Evolutionary conservation across 1,139 yeast species (phyloP).

Genomic region (Eremothecium gossypii): DNA sequence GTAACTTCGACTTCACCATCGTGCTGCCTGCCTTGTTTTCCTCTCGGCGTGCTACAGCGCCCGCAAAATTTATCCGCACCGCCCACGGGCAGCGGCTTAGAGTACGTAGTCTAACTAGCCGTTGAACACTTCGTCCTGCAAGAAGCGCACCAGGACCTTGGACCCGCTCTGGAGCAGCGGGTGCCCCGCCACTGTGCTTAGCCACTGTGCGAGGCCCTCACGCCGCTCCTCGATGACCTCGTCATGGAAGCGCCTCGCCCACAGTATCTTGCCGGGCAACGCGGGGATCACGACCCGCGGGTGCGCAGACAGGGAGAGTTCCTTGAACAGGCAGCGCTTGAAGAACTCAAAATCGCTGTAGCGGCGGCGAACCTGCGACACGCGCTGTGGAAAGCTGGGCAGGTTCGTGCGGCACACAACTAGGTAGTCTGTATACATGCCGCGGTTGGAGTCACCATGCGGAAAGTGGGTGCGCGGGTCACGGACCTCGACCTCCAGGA

Average conservation of each 20-base stretch:
- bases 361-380: conserved; percentile 68
- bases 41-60: not conserved
- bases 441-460: conserved; percentile 52
- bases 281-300: conserved; percentile 65
- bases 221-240: conserved; percentile 78
- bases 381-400: conserved; percentile 69
- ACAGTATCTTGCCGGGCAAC: conserved; percentile 73
- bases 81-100: not conserved
- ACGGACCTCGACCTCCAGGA: conserved; percentile 76
- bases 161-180: conserved; percentile 89
- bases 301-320: conserved; percentile 30
- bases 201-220: conserved; percentile 72
- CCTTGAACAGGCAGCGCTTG: conserved; percentile 55
- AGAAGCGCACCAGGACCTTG: conserved; percentile 70
- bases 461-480: conserved; percentile 37
- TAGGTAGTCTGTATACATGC: conserved; percentile 85
- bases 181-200: conserved; percentile 80
- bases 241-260: conserved; percentile 67
- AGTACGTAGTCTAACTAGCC: conserved; percentile 15
- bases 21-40: conserved; percentile 1
- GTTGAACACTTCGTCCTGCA: conserved; percentile 58
- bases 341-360: conserved; percentile 86
- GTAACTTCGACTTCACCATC: conserved; percentile 19
- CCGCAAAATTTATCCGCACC: not conserved
- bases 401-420: conserved; percentile 77